phyloP scores from a whole-genome alignment of 306 rosid genomes.

The Ceratonia siliqua region DNA sequence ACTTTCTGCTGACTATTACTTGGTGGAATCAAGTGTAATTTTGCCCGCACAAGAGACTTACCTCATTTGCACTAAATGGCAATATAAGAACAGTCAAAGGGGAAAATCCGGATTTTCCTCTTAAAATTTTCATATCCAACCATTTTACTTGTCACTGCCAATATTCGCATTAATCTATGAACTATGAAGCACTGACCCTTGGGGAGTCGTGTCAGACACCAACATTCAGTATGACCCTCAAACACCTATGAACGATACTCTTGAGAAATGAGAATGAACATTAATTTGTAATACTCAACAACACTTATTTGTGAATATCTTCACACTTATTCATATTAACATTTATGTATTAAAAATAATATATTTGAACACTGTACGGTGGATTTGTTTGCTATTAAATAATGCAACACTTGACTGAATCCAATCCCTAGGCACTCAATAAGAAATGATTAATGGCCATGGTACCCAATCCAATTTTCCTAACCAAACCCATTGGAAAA shows the following conservation, averaged over 20 bases:
- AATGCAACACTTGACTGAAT: neutral
- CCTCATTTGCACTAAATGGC: neutral
- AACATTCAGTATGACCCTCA: neutral
- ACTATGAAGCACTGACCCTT: neutral
- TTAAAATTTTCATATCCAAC: neutral
- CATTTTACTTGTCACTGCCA: neutral
- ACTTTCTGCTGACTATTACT: neutral
- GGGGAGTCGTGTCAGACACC: neutral
- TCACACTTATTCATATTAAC: neutral
- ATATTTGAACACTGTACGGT: neutral
- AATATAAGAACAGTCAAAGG: neutral
- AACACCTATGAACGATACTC: neutral
- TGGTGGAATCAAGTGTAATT: conserved; percentile 11
- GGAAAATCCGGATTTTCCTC: neutral
- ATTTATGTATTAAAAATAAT: neutral
- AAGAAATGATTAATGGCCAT: neutral
- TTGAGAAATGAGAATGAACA: neutral
- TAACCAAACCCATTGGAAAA: neutral
- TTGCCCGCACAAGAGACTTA: neutral
- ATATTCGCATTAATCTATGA: neutral
- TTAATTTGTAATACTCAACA: neutral
- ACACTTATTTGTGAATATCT: neutral
- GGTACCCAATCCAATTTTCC: neutral
- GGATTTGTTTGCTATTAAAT: no score
- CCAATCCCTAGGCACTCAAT: neutral